Conservation (phyloP, 257 asterid genomes). For the Apocynum venetum region DNA sequence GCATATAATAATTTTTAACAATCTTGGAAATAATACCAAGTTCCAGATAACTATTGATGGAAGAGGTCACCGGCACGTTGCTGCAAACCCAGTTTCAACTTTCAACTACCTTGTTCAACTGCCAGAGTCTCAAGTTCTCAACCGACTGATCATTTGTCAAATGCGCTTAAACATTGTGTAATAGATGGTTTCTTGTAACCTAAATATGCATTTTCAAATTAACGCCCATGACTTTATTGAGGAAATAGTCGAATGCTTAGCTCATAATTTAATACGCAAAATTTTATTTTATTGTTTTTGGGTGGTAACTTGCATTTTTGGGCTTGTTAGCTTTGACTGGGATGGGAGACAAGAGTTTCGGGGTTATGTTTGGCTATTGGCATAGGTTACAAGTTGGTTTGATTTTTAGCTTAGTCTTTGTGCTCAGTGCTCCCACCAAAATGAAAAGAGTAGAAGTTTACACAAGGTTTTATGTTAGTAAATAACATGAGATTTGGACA, state of each 20-base stretch:
- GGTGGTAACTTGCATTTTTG: background rate
- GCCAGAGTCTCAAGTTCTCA: background rate
- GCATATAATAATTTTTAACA: background rate
- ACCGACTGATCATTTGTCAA: background rate
- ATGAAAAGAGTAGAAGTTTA: background rate
- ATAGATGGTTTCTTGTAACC: too few species aligned
- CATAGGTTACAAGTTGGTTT: background rate
- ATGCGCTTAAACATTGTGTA: too few species aligned
- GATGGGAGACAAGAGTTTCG: background rate
- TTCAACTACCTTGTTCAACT: background rate
- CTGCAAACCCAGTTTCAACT: background rate
- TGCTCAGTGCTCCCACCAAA: background rate
- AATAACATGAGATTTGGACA: background rate
- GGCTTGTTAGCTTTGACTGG: conserved; percentile 1
- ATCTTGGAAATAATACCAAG: background rate
- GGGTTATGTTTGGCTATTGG: background rate
- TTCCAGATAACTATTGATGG: background rate
- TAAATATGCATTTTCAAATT: too few species aligned
- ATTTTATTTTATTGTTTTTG: too few species aligned
- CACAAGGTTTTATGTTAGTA: background rate
- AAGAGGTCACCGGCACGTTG: background rate
- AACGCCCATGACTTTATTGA: too few species aligned
- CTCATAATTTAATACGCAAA: too few species aligned
- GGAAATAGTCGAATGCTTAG: too few species aligned
- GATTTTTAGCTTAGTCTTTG: background rate